Evolutionary conservation across 495 filamentous ascomycete genomes (phyloP), one percentile per base, ranked within the genome.

Genomic region (Viridothelium virens): DNA sequence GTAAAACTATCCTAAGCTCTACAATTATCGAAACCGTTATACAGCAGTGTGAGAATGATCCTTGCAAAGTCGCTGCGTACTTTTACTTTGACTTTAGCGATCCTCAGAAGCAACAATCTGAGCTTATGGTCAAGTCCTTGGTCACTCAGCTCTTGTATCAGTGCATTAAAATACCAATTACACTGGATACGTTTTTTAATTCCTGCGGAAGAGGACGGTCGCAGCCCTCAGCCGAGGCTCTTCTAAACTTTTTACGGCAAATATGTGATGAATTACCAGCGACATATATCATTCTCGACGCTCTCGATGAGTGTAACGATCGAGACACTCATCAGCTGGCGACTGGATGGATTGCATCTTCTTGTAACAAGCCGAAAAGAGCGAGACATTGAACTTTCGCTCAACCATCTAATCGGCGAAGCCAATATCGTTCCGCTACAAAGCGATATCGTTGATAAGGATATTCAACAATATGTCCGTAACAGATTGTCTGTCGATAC

Each of bases 271-370:
- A 62, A 33, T 41, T 63, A 34, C 50, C 12, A 62, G n/a, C 39
- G 16, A 36, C 65, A n/a, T 72, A 70, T 38, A 63, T 70, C 48
- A 56, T 72, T 14, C 25, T 72, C 16, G 70, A 72, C 53, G 70
- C 70, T 0, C 56, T 72, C 2, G 70, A 72, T 46, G 70, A 72
- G 41, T 72, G 70, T 39, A 47, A 0, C 31, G 46, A 67, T 11
- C 7, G 37, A 69, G 53, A 56, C 1, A 10, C 63, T 70, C 3
- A 1, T 41, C 18, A 41, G 9, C 37, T 71, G 70, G 70, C 18
- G 61, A 39, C 18, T 63, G 33, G 14, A 67, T 11, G 59, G 53
- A 0, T 25, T 72, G 14, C 70, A 70, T 56, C 7, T 72, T 11
- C 63, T 72, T 1, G 34, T 67, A 1, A 72, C 70, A 33, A 72